Base-by-base conservation (phyloP, 805 yeast species). In the Zygosaccharomyces rouxii region DNA sequence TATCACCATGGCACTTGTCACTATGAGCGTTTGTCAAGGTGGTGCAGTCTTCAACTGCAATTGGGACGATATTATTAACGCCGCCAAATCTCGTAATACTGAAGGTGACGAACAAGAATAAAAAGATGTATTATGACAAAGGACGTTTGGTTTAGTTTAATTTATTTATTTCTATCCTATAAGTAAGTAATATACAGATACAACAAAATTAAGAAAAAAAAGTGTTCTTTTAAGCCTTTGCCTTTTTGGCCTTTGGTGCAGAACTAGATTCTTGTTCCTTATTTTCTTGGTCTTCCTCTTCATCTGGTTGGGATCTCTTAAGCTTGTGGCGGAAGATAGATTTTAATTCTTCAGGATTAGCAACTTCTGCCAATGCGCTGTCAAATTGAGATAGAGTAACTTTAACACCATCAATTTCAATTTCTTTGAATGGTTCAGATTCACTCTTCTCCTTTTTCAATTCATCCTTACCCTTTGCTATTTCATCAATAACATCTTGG, bases 341-440 rank as follows among this genome's bases (percentile, higher is more conserved):
- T 38, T 77, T 71, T 49, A 83, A 70, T 49, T 81, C 90, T 19
- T 80, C 83, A 53, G 86, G 89, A 57, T 83, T 84, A 48, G 85
- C 84, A 56, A 89, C 86, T 72, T 90, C 96, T 62, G 87, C 76
- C 71, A 90, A 79, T 37, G 89, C 89, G 63, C 78, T 79, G 56
- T 86, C 95, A 66, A 86, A 85, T 22, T 74, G 69, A 43, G 86
- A 71, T 44, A 82, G 69, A 55, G 74, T 74, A 51, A 75, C 71
- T 35, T 68, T 72, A 35, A 71, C 58, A 53, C 71, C 73, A 43
- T 66, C 71, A 40, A 69, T 60, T 30, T 59, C 67, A 48, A 59
- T 63, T 30, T 53, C 51, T 11, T 61, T 65, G 14, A 52, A 57
- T 26, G 28, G 28, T 9, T 57, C 66, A 13, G 49, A 48, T 5